Evolutionary conservation across 495 filamentous ascomycete species (phyloP).

Genomic region (Penicillium riverlandense): DNA sequence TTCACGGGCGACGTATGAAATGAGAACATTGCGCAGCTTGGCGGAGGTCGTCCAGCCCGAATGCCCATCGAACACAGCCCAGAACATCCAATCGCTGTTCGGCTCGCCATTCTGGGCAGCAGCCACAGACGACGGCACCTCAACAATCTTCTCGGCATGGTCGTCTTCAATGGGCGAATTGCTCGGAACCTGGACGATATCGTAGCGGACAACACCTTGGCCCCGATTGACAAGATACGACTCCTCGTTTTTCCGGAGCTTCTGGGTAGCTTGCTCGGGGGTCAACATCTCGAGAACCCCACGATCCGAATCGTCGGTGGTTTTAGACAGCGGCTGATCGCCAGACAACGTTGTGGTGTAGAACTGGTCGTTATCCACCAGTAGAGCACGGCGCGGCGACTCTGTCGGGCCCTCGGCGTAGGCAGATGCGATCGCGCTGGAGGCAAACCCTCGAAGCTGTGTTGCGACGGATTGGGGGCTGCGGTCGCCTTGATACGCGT

Average conservation of each 20-base stretch:
- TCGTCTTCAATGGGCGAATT: conserved; percentile 99
- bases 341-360: conserved; percentile 75
- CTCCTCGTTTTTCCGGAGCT: conserved; percentile 80
- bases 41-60: conserved; percentile 99
- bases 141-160: conserved; percentile 93
- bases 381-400: conserved; percentile 40
- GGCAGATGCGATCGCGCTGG: conserved; percentile 19
- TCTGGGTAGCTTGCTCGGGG: conserved; percentile 87
- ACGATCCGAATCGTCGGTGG: conserved; percentile 70
- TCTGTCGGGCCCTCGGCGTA: conserved; percentile 25
- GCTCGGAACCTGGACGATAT: conserved; percentile 88
- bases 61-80: conserved; percentile 98
- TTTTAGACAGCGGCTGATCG: conserved; percentile 78
- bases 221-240: conserved; percentile 87
- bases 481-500: conserved; percentile 46
- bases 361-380: conserved; percentile 77
- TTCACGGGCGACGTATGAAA: conserved; percentile 87
- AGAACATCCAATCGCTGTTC: conserved; percentile 98
- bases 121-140: conserved; percentile 58
- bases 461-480: conserved; percentile 15
- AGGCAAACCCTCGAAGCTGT: conserved; percentile 22
- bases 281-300: conserved; percentile 92
- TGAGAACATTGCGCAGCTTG: conserved; percentile 85
- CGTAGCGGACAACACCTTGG: conserved; percentile 87
- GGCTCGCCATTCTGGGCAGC: conserved; percentile 40